A percentile compares a stretch with the other conserved stretches of the same genome.
phyloP scores from a whole-genome alignment of 441 rosid species.

The Sinapis alba region DNA sequence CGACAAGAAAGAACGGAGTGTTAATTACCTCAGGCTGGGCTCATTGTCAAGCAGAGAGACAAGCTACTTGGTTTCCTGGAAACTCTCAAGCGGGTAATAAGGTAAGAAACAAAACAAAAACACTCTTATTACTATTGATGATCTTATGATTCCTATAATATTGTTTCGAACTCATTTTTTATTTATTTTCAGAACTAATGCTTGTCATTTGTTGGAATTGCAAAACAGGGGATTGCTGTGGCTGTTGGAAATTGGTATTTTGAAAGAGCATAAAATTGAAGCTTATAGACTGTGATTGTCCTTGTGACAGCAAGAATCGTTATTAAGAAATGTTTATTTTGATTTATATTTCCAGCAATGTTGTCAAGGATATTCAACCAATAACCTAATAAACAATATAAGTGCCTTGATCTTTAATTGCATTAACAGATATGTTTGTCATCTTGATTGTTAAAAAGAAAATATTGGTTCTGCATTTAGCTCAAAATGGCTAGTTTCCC shows the following conservation, averaged over 20 bases:
- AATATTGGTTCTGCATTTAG: too few relatives aligned
- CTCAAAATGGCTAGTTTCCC: too few relatives aligned
- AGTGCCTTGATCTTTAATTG: too few relatives aligned
- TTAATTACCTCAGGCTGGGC: not conserved
- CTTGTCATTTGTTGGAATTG: not conserved
- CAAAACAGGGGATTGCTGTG: conserved; percentile 70
- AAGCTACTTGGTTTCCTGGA: conserved; percentile 79
- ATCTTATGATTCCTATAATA: not conserved
- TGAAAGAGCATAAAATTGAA: conserved; percentile 48
- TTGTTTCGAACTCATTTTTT: not conserved
- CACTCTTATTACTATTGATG: not conserved
- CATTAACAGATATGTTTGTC: too few relatives aligned
- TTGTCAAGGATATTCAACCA: too few relatives aligned
- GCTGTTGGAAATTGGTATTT: conserved; percentile 96
- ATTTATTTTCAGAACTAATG: not conserved
- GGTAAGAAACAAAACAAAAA: conserved; percentile 41
- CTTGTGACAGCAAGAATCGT: conserved; percentile 40
- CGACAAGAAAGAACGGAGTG: conserved; percentile 47
- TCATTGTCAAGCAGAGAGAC: conserved; percentile 62
- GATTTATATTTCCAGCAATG: too few relatives aligned
- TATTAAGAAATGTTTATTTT: not conserved
- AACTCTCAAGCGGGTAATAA: conserved; percentile 63
- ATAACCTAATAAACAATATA: too few relatives aligned
- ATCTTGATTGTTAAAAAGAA: too few relatives aligned
- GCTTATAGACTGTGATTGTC: conserved; percentile 42